A percentile compares a stretch with the other conserved stretches of the same genome.
Evolutionary conservation across 495 filamentous ascomycete species (phyloP).

Genomic region (Xylaria scruposa): DNA sequence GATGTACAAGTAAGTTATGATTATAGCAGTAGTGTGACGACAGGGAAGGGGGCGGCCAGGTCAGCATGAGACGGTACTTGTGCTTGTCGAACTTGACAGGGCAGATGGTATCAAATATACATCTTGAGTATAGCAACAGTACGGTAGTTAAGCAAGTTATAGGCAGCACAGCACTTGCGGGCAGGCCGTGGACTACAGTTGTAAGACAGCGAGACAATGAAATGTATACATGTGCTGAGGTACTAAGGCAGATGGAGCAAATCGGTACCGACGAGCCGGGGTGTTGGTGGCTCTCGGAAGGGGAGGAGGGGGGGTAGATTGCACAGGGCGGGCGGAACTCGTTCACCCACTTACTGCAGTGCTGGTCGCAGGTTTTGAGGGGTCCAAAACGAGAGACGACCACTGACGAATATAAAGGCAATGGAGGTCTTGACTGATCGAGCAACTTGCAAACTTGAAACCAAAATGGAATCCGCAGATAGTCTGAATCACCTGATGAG

Average conservation of each 20-base stretch:
- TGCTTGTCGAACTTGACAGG: constrained; percentile 5
- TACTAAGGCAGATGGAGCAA: constrained; percentile 9
- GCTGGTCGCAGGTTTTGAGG: constrained; percentile 20
- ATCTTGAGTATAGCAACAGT: constrained; percentile 11
- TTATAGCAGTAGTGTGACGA: constrained; percentile 20
- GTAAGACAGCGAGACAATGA: constrained; percentile 34
- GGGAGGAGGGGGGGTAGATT: constrained; percentile 30
- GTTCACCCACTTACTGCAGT: constrained; percentile 33
- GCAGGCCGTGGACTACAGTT: constrained; percentile 36
- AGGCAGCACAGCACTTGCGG: constrained; percentile 30
- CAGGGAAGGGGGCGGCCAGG: constrained; percentile 13
- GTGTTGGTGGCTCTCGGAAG: constrained; percentile 31
- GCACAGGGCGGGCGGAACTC: constrained; percentile 25
- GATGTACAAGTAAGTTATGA: constrained; percentile 14
- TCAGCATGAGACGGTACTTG: constrained; percentile 18
- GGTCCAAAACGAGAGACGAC: constrained; percentile 30
- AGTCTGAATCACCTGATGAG: constrained; percentile 57
- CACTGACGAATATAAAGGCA: constrained; percentile 26
- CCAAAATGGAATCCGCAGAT: constrained; percentile 56
- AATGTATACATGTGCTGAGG: constrained; percentile 28
- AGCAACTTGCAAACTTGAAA: constrained; percentile 40
- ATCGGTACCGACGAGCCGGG: constrained; percentile 36
- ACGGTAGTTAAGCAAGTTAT: constrained; percentile 2
- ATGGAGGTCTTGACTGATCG: constrained; percentile 47
- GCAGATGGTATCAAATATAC: constrained; percentile 7